Percentiles rank a stretch among this genome's conserved stretches.
Evolutionary conservation across 495 filamentous ascomycete species (phyloP).

Genomic region (Trichoderma parareesei): DNA sequence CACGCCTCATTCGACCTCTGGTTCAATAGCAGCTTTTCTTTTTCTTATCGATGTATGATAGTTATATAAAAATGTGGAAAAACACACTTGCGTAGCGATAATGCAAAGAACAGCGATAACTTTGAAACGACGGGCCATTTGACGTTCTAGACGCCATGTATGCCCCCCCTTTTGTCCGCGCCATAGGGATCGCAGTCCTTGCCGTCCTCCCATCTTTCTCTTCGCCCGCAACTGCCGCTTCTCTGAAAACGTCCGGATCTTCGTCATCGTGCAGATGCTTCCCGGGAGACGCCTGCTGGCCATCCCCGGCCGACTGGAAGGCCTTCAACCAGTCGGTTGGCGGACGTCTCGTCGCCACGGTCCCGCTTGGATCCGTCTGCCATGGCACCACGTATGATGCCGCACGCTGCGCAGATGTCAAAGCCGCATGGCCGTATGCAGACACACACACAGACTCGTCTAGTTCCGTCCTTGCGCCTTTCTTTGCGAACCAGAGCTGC

Average conservation of each 20-base stretch:
- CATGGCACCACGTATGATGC: conserved; percentile 29
- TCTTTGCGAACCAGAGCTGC: conserved; percentile 42
- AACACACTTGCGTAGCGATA: too few species aligned
- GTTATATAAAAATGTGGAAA: too few species aligned
- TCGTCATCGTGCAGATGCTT: conserved; percentile 38
- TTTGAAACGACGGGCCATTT: too few species aligned
- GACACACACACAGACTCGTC: conserved; percentile 32
- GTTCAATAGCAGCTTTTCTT: too few species aligned
- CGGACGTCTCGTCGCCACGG: conserved; percentile 40
- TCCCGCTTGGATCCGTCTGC: conserved; percentile 43
- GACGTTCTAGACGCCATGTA: too few species aligned
- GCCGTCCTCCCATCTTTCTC: background rate
- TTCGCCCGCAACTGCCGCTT: background rate
- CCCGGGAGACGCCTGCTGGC: conserved; percentile 45
- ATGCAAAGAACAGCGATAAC: too few species aligned
- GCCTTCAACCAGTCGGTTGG: conserved; percentile 35
- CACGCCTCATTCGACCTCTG: too few species aligned
- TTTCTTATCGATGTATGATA: too few species aligned
- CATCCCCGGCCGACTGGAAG: conserved; percentile 31
- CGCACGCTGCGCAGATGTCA: conserved; percentile 18
- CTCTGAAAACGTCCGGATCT: background rate
- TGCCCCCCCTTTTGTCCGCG: too few species aligned
- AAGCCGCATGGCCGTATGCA: conserved; percentile 23
- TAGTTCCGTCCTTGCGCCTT: conserved; percentile 37
- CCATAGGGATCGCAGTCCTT: background rate